Evolutionary conservation across 805 yeast genomes (phyloP), one percentile per base, ranked within the genome.

Genomic region (Ogataea glucozyma): DNA sequence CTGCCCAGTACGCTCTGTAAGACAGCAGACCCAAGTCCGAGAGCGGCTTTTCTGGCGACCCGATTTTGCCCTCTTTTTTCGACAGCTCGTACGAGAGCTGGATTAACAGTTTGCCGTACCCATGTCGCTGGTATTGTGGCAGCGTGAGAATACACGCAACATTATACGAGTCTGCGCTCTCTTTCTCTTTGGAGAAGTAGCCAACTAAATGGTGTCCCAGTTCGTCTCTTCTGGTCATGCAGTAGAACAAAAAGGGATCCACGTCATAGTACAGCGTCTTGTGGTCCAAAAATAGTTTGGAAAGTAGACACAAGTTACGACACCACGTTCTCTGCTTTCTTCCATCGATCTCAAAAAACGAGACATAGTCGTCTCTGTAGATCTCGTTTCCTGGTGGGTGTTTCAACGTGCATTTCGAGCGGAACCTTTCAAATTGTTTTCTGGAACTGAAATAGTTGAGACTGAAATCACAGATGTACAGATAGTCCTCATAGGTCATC

Each of bases 321-420:
- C 99, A 93, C 97, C 98, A 93, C 0, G 96, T 85, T 51, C 98
- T 73, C 67, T 93, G 99, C 53, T 86, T 85, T 44, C 97, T 73
- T 9, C 99, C 99, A 65, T 93, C 99, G 49, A 93, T 90, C 62
- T 93, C 99, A 73, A 91, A 93, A 61, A 93, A 93, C 13, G 97
- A 87, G 29, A 93, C 91, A 54, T 83, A 80, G 38, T 85, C 90
- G 63, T 93, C 98, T 38, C 99, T 72, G 64, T 93, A 93, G 17
- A 93, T 90, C 60, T 93, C 99, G 67, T 93, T 93, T 0, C 99
- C 99, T 0, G 99, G 99, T 1, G 99, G 99, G 58, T 91, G 98
- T 60, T 84, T 81, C 66, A 93, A 72, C 1, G 95, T 83, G 61
- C 95, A 86, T 60, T 93, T 93, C 20, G 79, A 64, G 58, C 98